Conservation (phyloP, 225 moss, liverwort and hornwort genomes). For the Neckera pumila region DNA sequence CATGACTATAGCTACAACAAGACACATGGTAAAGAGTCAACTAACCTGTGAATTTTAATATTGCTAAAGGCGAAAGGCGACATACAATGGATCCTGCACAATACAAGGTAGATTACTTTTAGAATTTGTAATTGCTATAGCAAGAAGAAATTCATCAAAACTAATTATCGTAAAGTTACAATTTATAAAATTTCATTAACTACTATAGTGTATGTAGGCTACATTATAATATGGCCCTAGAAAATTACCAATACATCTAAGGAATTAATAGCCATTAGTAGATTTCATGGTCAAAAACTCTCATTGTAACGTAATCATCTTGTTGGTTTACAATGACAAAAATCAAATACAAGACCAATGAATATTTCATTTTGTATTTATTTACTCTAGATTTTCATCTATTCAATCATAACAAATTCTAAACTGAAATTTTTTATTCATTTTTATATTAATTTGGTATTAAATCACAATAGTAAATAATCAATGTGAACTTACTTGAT, state of each 20-base stretch:
- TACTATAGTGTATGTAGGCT: background rate
- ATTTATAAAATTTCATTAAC: background rate
- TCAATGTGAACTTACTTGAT: background rate
- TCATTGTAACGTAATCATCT: background rate
- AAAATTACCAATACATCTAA: background rate
- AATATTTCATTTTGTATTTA: background rate
- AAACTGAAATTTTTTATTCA: background rate
- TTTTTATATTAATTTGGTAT: background rate
- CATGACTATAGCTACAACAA: background rate
- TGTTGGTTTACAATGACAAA: background rate
- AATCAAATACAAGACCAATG: background rate
- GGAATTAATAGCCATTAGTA: background rate
- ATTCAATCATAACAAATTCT: background rate
- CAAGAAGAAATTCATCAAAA: background rate
- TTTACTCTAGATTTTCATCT: background rate
- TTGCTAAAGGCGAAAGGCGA: background rate
- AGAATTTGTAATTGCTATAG: background rate
- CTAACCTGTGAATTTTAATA: background rate
- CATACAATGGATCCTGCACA: background rate
- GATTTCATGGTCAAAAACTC: background rate
- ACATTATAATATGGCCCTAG: background rate
- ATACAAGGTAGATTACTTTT: background rate
- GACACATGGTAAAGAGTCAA: background rate
- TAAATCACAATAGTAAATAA: background rate
- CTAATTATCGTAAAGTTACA: background rate